These are phyloP conservation scores for Trametes polyzona DNA, from an alignment of 1,284 basidiomycete species.

Conservation along the genomic window DNA sequence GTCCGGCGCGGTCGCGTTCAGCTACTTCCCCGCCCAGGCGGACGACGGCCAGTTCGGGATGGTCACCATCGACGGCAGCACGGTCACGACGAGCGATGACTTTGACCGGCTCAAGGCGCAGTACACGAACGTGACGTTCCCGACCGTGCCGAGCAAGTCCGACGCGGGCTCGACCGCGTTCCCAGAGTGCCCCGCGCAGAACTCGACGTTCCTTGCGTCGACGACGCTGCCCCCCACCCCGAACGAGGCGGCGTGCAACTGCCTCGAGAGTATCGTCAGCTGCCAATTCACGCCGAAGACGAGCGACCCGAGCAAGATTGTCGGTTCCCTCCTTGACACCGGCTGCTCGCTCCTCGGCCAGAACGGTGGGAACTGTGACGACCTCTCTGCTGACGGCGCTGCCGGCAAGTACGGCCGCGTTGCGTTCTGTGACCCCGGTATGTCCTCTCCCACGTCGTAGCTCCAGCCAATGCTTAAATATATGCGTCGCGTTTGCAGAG, in stretches of 20 bases:
- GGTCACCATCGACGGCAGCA: constrained; percentile 72
- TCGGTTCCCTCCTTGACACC: constrained; percentile 71
- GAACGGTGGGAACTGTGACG: constrained; percentile 62
- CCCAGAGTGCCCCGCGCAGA: constrained; percentile 67
- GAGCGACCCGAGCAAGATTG: constrained; percentile 63
- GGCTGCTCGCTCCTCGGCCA: constrained; percentile 75
- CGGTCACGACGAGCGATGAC: constrained; percentile 69
- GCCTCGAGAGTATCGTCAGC: constrained; percentile 67
- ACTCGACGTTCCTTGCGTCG: constrained; percentile 65
- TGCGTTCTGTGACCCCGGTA: constrained; percentile 76
- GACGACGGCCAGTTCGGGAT: constrained; percentile 80
- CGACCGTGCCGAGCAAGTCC: constrained; percentile 66
- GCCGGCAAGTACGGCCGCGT: constrained; percentile 79
- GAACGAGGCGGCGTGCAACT: constrained; percentile 77
- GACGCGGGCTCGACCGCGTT: constrained; percentile 58
- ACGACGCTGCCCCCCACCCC: constrained; percentile 83
- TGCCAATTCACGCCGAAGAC: constrained; percentile 74
- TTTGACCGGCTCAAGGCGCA: constrained; percentile 68
- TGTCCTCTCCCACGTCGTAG: constrained; percentile 33
- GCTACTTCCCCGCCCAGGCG: constrained; percentile 78
- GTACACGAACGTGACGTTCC: constrained; percentile 60
- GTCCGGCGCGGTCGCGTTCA: constrained; percentile 90
- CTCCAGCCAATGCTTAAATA: neutral
- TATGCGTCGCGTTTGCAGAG: constrained; percentile 40
- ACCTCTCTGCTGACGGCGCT: constrained; percentile 75